Conservation (phyloP, 2,329 filamentous ascomycete genomes). For the Stagonosporopsis rhizophila region DNA sequence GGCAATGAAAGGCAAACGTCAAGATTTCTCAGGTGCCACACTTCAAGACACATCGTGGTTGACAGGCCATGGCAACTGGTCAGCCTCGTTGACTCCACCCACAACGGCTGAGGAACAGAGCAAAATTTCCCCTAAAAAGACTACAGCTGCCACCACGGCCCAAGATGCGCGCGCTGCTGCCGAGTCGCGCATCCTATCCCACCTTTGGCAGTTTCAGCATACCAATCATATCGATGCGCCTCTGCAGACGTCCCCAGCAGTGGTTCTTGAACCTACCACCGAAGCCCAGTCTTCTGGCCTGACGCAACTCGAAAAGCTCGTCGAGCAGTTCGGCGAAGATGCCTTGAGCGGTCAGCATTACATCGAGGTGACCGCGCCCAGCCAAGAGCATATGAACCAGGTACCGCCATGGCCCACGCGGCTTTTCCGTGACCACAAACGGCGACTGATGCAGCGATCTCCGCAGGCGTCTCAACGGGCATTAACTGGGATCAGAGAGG, state of each 20-base stretch:
- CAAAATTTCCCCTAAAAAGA: not conserved
- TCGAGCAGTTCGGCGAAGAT: slow-evolving; percentile 5
- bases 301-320: slow-evolving; percentile 9
- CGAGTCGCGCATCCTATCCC: not conserved
- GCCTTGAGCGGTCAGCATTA: slow-evolving; percentile 1
- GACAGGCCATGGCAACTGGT: slow-evolving; percentile 5
- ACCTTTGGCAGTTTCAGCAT: not conserved
- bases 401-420: slow-evolving; percentile 18
- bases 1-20: slow-evolving; percentile 14
- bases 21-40: slow-evolving; percentile 6
- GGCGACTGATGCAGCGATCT: slow-evolving; percentile 4
- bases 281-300: not conserved
- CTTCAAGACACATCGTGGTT: not conserved
- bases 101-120: not conserved
- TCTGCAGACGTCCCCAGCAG: not conserved
- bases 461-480: slow-evolving; percentile 1
- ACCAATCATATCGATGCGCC: not conserved
- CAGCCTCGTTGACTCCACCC: not conserved
- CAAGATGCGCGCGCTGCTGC: not conserved
- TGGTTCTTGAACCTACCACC: not conserved
- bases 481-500: slow-evolving; percentile 18
- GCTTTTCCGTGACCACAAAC: slow-evolving; percentile 29
- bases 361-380: too few relatives aligned
- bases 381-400: not conserved
- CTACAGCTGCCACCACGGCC: not conserved